phyloP scores from a whole-genome alignment of 768 basidiomycete species.

The Suillus alpinus region DNA sequence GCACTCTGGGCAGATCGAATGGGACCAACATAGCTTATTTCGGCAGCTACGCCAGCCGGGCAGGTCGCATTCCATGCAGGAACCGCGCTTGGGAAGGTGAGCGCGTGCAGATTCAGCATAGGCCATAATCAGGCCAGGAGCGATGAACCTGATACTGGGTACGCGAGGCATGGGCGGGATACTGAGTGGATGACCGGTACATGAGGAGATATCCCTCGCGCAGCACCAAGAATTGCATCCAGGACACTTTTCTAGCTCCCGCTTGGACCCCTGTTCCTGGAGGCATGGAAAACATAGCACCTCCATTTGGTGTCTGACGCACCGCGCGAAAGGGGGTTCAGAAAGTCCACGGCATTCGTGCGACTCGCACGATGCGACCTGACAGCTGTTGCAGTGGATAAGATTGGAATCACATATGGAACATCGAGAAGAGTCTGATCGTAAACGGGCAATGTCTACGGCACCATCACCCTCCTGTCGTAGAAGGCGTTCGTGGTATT shows the following conservation, averaged over 20 bases:
- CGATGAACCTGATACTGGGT: not conserved
- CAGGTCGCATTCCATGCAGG: not conserved
- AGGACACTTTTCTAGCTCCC: not conserved
- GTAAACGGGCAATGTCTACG: not conserved
- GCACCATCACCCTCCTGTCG: not conserved
- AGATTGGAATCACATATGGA: not conserved
- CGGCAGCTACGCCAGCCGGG: not conserved
- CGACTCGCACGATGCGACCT: not conserved
- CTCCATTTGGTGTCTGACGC: not conserved
- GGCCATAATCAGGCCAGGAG: not conserved
- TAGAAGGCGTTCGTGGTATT: not conserved
- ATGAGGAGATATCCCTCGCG: not conserved
- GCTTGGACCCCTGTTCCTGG: not conserved
- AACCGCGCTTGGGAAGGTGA: not conserved
- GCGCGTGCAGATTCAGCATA: not conserved
- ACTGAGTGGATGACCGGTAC: not conserved
- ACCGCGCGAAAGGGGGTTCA: not conserved
- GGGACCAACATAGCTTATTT: not conserved
- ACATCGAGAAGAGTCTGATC: not conserved
- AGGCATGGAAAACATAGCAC: not conserved
- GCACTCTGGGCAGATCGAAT: not conserved
- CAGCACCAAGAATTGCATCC: not conserved
- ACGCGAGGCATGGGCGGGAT: not conserved
- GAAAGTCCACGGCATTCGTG: not conserved
- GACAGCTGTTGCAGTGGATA: not conserved